Conservation (phyloP, 1,284 basidiomycete genomes). For the Cystobasidium pallidum region DNA sequence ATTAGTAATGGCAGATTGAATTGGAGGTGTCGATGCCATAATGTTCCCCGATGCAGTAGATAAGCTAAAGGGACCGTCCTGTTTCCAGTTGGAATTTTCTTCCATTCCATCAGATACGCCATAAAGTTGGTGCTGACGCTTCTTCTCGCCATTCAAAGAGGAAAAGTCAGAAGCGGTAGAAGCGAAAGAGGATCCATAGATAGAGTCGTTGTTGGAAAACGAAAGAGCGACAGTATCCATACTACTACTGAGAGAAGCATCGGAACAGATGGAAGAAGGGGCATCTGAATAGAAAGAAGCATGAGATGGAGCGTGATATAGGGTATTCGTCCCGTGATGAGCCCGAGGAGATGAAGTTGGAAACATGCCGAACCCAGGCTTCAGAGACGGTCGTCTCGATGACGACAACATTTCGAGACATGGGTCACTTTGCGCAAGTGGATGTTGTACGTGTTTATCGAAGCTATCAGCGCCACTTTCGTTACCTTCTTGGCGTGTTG, state of each 20-base stretch:
- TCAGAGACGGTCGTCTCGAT: constrained; percentile 9
- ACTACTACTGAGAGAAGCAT: constrained; percentile 14
- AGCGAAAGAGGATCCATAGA: constrained; percentile 42
- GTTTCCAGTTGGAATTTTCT: background rate
- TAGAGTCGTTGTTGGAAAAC: background rate
- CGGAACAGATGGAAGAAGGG: constrained; percentile 19
- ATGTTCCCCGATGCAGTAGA: background rate
- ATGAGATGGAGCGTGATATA: constrained; percentile 22
- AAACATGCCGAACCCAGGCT: constrained; percentile 5
- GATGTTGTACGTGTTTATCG: background rate
- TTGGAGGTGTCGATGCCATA: background rate
- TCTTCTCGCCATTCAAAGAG: background rate
- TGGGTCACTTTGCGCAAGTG: constrained; percentile 13
- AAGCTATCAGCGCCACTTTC: background rate
- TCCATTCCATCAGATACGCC: background rate
- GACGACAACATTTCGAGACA: background rate
- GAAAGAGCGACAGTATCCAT: constrained; percentile 28
- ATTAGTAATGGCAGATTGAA: background rate
- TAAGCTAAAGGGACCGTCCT: background rate
- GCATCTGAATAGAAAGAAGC: constrained; percentile 10
- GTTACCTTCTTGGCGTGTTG: background rate
- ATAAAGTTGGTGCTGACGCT: background rate
- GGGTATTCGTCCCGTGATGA: background rate
- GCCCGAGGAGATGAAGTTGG: background rate
- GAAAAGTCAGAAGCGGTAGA: constrained; percentile 11